phyloP scores from a whole-genome alignment of 495 filamentous ascomycete species.

The Evernia prunastri region DNA sequence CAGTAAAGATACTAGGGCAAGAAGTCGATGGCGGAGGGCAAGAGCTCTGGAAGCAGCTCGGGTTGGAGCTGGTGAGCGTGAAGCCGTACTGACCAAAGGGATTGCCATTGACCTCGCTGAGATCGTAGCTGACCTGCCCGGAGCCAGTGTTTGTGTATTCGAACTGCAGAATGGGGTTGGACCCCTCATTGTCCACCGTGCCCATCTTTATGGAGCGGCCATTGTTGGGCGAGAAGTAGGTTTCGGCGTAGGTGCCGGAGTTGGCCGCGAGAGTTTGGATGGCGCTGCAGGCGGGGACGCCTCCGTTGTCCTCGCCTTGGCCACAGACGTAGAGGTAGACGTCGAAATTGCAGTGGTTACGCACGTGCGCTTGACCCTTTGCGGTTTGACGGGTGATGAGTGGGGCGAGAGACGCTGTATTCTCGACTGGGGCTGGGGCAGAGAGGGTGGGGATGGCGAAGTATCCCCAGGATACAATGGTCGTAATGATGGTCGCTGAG shows the following conservation, averaged over 20 bases:
- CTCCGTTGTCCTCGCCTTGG: not conserved
- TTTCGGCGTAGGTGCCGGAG: slow-evolving; percentile 5
- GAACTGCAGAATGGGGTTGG: slow-evolving; percentile 7
- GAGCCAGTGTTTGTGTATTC: slow-evolving; percentile 12
- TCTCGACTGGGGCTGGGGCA: too few species aligned
- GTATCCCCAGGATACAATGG: too few species aligned
- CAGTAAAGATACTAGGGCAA: slow-evolving; percentile 8
- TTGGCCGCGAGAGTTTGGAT: not conserved
- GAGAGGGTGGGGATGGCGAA: too few species aligned
- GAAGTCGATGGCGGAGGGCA: slow-evolving; percentile 6
- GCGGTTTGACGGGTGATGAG: too few species aligned
- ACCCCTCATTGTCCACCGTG: not conserved
- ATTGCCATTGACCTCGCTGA: slow-evolving; percentile 19
- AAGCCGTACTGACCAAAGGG: slow-evolving; percentile 11
- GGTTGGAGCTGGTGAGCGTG: not conserved
- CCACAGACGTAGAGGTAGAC: slow-evolving; percentile 1
- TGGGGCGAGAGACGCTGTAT: too few species aligned
- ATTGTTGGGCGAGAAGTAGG: not conserved
- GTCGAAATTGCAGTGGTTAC: not conserved
- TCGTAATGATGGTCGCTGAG: too few species aligned
- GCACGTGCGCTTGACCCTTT: slow-evolving; percentile 22
- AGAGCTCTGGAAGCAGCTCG: not conserved
- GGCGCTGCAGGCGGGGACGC: not conserved
- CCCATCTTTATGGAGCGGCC: slow-evolving; percentile 9
- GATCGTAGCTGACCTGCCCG: slow-evolving; percentile 11